Evolutionary conservation across 495 filamentous ascomycete genomes (phyloP).

Genomic region (Penicillium egyptiacum): DNA sequence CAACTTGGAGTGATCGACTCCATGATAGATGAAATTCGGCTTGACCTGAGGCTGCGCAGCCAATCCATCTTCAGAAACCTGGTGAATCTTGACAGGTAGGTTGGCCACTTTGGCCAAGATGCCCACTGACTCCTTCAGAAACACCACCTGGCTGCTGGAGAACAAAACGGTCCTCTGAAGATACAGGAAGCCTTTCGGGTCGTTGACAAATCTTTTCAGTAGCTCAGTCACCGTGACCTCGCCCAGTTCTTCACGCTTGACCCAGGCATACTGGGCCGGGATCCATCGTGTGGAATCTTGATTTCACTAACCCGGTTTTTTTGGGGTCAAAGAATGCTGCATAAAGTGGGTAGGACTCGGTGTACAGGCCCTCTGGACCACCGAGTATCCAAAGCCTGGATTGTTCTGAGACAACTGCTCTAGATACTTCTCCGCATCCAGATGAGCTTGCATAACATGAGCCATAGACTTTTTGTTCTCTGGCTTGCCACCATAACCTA

Average conservation of each 20-base stretch:
- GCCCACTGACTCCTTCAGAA: constrained; percentile 37
- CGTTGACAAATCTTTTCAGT: constrained; percentile 27
- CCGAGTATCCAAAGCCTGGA: constrained; percentile 40
- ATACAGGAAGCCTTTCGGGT: constrained; percentile 23
- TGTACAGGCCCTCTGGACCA: constrained; percentile 62
- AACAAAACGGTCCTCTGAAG: constrained; percentile 35
- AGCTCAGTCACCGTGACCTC: constrained; percentile 44
- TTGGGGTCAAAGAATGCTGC: constrained; percentile 55
- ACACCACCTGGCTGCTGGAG: constrained; percentile 34
- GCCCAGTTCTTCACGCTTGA: constrained; percentile 46
- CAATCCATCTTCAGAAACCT: constrained; percentile 43
- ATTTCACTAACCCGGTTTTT: constrained; percentile 27
- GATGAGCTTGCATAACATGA: constrained; percentile 62
- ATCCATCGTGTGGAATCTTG: constrained; percentile 44
- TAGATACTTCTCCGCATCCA: constrained; percentile 59
- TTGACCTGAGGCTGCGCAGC: constrained; percentile 29
- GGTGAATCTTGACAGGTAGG: constrained; percentile 26
- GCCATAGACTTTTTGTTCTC: constrained; percentile 40
- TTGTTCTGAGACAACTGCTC: constrained; percentile 17
- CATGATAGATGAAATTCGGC: constrained; percentile 24
- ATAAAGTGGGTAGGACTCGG: constrained; percentile 62
- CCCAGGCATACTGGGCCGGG: constrained; percentile 41
- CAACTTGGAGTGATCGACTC: constrained; percentile 17
- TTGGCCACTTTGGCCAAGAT: constrained; percentile 30
- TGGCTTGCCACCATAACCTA: constrained; percentile 48